These are phyloP conservation scores for Cetraspora pellucida DNA, from an alignment of 192 early-diverging fungal genomes.

Conservation along the genomic window DNA sequence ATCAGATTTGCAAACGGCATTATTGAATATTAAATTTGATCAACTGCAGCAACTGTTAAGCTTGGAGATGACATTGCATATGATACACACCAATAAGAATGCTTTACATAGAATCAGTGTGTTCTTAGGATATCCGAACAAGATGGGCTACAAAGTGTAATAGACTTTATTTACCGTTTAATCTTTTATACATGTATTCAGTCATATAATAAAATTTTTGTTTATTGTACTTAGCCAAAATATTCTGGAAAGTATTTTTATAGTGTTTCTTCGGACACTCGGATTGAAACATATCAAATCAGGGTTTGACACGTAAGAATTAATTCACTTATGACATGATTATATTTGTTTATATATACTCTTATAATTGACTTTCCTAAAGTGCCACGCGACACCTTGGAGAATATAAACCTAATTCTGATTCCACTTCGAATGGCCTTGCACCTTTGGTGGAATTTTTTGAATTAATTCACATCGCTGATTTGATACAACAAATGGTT, in stretches of 20 bases:
- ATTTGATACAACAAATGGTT: constrained; percentile 92
- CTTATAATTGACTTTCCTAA: not conserved
- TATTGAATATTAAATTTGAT: constrained; percentile 47
- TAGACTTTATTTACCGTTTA: not conserved
- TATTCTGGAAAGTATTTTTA: constrained; percentile 81
- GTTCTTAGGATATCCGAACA: constrained; percentile 67
- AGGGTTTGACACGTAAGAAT: constrained; percentile 61
- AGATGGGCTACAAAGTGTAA: constrained; percentile 61
- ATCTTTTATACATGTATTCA: not conserved
- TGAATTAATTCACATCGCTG: constrained; percentile 91
- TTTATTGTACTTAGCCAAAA: constrained; percentile 52
- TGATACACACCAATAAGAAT: constrained; percentile 91
- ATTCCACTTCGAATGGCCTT: constrained; percentile 49
- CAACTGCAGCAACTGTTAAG: constrained; percentile 66
- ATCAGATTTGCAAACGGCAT: constrained; percentile 31
- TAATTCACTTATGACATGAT: constrained; percentile 30
- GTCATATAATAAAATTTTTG: constrained; percentile 8
- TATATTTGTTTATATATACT: not conserved
- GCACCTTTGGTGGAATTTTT: constrained; percentile 82
- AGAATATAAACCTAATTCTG: constrained; percentile 48
- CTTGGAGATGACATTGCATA: constrained; percentile 80
- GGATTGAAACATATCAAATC: constrained; percentile 76
- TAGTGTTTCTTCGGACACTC: constrained; percentile 66
- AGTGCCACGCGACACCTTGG: constrained; percentile 54
- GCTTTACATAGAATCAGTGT: constrained; percentile 60